phyloP scores from a whole-genome alignment of 495 filamentous ascomycete species.

The Cenococcum geophilum region DNA sequence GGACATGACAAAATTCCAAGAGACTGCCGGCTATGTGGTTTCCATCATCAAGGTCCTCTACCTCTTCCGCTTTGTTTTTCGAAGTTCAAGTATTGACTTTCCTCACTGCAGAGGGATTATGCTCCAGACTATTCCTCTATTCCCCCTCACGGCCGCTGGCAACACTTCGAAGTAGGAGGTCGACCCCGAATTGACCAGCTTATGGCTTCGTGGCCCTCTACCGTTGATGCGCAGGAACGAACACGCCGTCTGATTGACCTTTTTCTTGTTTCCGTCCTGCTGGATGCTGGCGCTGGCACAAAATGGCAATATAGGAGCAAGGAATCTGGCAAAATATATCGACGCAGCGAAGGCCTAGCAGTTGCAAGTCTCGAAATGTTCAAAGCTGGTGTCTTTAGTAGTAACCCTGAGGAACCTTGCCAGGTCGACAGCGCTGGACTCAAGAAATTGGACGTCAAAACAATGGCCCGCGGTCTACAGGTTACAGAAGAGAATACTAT shows the following conservation, averaged over 20 bases:
- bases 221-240: conserved; percentile 62
- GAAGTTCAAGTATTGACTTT: conserved; percentile 26
- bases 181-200: conserved; percentile 67
- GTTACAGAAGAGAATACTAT: conserved; percentile 75
- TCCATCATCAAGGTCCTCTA: conserved; percentile 84
- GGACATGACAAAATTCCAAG: conserved; percentile 78
- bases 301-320: conserved; percentile 84
- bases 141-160: conserved; percentile 80
- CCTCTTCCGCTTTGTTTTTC: not conserved
- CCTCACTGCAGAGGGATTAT: conserved; percentile 65
- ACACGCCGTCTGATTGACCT: conserved; percentile 75
- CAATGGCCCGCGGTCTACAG: conserved; percentile 74
- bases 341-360: conserved; percentile 85
- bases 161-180: conserved; percentile 85
- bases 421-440: conserved; percentile 85
- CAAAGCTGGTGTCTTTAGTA: conserved; percentile 87
- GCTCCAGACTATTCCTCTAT: conserved; percentile 80
- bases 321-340: conserved; percentile 78
- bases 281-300: conserved; percentile 82
- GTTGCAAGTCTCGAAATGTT: conserved; percentile 98
- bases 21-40: conserved; percentile 86
- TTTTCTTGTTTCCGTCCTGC: conserved; percentile 82
- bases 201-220: conserved; percentile 57
- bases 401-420: conserved; percentile 68
- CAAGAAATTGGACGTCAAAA: conserved; percentile 64